Base-by-base conservation (phyloP, 495 filamentous ascomycete genomes). In the Aspergillus steynii region DNA sequence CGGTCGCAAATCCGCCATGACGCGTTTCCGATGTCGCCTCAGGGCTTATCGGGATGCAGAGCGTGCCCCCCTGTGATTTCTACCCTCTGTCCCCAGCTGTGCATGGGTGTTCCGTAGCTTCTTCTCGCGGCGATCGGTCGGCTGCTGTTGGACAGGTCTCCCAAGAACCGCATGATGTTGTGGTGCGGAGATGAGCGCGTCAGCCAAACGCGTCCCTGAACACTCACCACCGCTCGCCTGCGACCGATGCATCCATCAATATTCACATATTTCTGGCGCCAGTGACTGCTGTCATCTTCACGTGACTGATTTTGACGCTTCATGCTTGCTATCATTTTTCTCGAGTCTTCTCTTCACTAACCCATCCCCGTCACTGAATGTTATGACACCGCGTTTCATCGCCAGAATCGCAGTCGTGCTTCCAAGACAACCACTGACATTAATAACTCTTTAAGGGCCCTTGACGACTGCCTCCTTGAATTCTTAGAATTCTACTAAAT, bases 1-100 rank as follows among this genome's bases (percentile, higher is more conserved):
- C 71, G 67, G 69, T 76, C 70, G 69, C 71, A 65, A 57, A 54
- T 50, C 64, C 55, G 61, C 55, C 67, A 68, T 71, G 71, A 75
- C 70, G 70, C 70, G 74, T 68, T 52, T 66, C 27, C 65, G 61
- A 65, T 70, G 62, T 58, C 53, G 51, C 56, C 65, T 57, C 29
- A 9, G 3, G 28, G 45, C n/a, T 58, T 6, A 28, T 42, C 32
- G 46, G 9, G 7, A 42, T 42, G 37, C 37, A 14, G 37, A 42
- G 37, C 37, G 12, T 3, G 28, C 20, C 27, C 7, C 42, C 52
- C 7, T 48, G 15, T 15, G 56, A 42, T 53, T 53, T 29, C 47
- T 29, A 42, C 8, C 31, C 4, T 61, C 5, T 45, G 53, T 52
- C 37, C 58, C 5, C 42, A 15, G 1, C 8, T 37, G 42, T 55